phyloP scores from a whole-genome alignment of 805 yeast genomes.

The Wickerhamiella parazyma region DNA sequence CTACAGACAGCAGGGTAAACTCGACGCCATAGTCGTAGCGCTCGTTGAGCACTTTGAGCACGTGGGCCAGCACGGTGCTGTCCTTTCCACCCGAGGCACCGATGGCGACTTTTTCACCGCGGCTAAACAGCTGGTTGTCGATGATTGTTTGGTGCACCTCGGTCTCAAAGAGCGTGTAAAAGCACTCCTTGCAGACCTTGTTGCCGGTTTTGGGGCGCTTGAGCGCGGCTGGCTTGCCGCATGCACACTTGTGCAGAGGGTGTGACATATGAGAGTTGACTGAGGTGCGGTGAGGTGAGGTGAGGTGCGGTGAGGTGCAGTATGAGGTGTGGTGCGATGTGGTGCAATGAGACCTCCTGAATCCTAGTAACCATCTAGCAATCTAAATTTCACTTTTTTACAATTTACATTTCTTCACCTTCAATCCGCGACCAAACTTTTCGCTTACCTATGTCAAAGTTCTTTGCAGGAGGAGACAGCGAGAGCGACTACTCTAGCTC shows the following conservation, averaged over 20 bases:
- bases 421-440: background rate
- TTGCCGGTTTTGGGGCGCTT: slow-evolving; percentile 86
- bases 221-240: slow-evolving; percentile 60
- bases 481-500: slow-evolving; percentile 42
- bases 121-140: slow-evolving; percentile 50
- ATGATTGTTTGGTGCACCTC: slow-evolving; percentile 87
- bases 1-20: slow-evolving; percentile 71
- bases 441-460: slow-evolving; percentile 58
- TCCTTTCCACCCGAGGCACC: slow-evolving; percentile 99
- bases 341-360: too few species aligned
- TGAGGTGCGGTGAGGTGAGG: too few species aligned
- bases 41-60: slow-evolving; percentile 76
- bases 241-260: slow-evolving; percentile 2
- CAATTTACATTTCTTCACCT: too few species aligned
- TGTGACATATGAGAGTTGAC: background rate
- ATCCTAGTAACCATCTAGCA: too few species aligned
- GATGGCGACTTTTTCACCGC: slow-evolving; percentile 83
- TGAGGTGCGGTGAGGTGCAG: too few species aligned
- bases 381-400: too few species aligned
- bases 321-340: too few species aligned
- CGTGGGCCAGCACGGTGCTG: slow-evolving; percentile 85
- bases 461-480: slow-evolving; percentile 51
- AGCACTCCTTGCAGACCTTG: slow-evolving; percentile 82
- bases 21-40: slow-evolving; percentile 79
- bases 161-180: slow-evolving; percentile 80